These are phyloP conservation scores for Phytophthora pluvialis DNA, from an alignment of 352 stramenopile species.

Conservation along the genomic window DNA sequence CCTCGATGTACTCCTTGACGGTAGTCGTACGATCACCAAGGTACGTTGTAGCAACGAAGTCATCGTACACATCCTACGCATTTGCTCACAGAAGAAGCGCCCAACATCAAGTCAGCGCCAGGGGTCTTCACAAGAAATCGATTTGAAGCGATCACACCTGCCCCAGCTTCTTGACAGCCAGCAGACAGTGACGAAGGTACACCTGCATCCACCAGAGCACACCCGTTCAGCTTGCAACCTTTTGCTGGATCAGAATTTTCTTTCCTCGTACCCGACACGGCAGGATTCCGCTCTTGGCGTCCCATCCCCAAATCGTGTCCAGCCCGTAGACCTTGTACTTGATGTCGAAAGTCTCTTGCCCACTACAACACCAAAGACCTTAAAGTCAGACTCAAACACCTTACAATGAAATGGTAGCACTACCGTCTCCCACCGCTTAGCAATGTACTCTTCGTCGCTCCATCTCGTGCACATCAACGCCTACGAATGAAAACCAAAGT, in stretches of 20 bases:
- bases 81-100: not conserved
- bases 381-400: not conserved
- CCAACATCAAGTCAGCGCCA: not conserved
- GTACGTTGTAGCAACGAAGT: constrained; percentile 93
- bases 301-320: constrained; percentile 93
- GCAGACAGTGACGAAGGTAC: constrained; percentile 94
- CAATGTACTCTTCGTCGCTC: constrained; percentile 90
- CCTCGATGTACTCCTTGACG: constrained; percentile 83
- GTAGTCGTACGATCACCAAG: constrained; percentile 90
- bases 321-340: constrained; percentile 89
- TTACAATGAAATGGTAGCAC: not conserved
- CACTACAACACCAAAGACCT: constrained; percentile 45
- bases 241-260: not conserved
- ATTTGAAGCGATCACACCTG: constrained; percentile 35
- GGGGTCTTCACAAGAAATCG: not conserved
- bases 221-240: not conserved
- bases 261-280: constrained; percentile 75
- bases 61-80: constrained; percentile 57
- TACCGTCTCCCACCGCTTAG: constrained; percentile 30
- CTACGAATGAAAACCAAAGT: constrained; percentile 12
- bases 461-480: constrained; percentile 89
- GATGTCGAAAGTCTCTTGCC: constrained; percentile 76
- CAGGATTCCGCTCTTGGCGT: constrained; percentile 77
- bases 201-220: constrained; percentile 47
- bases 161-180: constrained; percentile 86